A percentile compares a stretch with the other conserved stretches of the same genome.
Conservation (phyloP, 495 filamentous ascomycete species). For the Xylaria acuta region DNA sequence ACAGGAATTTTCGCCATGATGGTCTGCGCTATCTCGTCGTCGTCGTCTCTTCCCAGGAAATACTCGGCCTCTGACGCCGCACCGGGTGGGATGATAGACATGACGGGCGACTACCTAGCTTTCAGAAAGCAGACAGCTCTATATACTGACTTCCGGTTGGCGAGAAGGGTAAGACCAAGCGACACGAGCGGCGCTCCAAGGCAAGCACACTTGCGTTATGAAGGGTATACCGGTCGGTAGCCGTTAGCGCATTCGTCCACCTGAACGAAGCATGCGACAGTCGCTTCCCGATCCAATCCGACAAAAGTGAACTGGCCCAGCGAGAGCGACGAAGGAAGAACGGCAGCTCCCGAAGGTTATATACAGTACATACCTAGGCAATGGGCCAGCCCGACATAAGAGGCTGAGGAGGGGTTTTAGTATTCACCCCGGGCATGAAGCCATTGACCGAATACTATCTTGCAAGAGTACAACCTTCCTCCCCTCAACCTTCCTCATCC, state of each 20-base stretch:
- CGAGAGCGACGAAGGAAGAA: not conserved
- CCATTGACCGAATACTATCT: not conserved
- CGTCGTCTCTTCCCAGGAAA: constrained; percentile 26
- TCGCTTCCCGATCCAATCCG: not conserved
- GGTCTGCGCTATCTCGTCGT: constrained; percentile 27
- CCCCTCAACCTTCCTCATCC: constrained; percentile 1
- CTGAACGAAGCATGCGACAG: not conserved
- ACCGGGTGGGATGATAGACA: constrained; percentile 27
- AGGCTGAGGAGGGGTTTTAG: not conserved
- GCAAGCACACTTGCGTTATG: not conserved
- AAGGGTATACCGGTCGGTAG: not conserved
- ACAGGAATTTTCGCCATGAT: constrained; percentile 35
- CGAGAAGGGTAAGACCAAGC: not conserved
- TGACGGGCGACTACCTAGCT: constrained; percentile 7
- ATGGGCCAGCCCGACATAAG: not conserved
- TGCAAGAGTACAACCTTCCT: not conserved
- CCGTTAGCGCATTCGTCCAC: not conserved
- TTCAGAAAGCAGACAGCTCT: not conserved
- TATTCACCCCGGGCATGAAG: not conserved
- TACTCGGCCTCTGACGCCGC: constrained; percentile 32
- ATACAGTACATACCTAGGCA: no score
- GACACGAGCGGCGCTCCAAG: not conserved
- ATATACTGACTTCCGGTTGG: not conserved
- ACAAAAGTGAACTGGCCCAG: not conserved
- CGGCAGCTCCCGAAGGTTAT: not conserved